Conservation (phyloP, 441 rosid genomes). For the Gossypium schwendimanii region DNA sequence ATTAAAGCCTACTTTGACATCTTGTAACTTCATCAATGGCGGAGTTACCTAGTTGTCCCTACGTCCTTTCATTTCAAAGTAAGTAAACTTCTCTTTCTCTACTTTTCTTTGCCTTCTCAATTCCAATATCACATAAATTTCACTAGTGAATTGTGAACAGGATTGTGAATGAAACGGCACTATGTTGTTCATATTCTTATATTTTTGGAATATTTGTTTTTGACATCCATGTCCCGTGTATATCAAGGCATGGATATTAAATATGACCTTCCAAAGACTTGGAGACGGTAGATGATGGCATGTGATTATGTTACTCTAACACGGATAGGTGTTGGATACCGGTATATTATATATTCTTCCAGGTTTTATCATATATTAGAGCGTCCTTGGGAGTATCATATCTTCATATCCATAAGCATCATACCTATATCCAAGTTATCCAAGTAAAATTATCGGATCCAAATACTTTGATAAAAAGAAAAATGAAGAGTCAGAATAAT, state of each 20-base stretch:
- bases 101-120: not conserved
- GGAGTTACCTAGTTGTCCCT: not conserved
- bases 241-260: not conserved
- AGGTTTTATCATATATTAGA: not conserved
- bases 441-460: not conserved
- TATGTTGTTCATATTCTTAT: not conserved
- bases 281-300: not conserved
- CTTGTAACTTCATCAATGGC: slow-evolving; percentile 3
- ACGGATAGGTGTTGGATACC: not conserved
- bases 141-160: not conserved
- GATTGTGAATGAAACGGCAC: slow-evolving; percentile 7
- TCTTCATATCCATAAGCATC: not conserved
- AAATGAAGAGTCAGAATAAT: slow-evolving; percentile 3
- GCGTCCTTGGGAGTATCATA: not conserved
- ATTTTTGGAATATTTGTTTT: not conserved
- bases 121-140: slow-evolving; percentile 12
- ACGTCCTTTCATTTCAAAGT: not conserved
- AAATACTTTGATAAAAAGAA: not conserved
- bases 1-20: slow-evolving; percentile 7
- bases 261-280: not conserved
- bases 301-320: not conserved
- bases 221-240: not conserved
- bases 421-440: not conserved
- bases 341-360: not conserved
- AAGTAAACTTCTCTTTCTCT: not conserved